phyloP scores from a whole-genome alignment of 2,329 filamentous ascomycete genomes.

The Colletotrichum gloeosporioides region DNA sequence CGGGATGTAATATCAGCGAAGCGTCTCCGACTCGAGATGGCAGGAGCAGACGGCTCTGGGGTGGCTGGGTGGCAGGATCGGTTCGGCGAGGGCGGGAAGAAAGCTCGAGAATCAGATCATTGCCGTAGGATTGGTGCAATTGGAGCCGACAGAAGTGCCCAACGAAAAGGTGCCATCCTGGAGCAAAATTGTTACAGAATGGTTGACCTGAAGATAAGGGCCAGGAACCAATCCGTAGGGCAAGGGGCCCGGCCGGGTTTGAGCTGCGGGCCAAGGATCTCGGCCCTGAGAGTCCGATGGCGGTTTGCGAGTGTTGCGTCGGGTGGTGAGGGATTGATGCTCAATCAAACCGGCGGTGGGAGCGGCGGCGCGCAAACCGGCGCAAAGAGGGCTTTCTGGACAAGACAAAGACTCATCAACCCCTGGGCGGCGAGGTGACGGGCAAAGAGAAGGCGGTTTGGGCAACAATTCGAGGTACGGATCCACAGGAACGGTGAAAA shows the following conservation, averaged over 20 bases:
- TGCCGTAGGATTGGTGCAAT: neutral
- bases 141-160: neutral
- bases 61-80: constrained; percentile 7
- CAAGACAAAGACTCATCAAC: neutral
- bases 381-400: neutral
- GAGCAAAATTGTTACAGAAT: neutral
- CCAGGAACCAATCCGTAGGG: neutral
- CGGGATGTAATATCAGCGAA: constrained; percentile 7
- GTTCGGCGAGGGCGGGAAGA: neutral
- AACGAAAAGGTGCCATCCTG: neutral
- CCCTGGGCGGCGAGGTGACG: neutral
- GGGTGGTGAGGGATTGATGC: neutral
- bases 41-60: neutral
- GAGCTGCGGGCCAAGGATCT: constrained; percentile 1
- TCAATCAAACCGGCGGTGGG: neutral
- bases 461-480: neutral
- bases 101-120: neutral
- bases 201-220: neutral
- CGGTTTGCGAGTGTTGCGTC: neutral
- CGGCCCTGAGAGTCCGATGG: neutral
- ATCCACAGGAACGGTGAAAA: neutral
- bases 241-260: neutral
- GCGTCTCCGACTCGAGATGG: neutral
- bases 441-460: neutral
- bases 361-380: neutral